Conservation (phyloP, 805 yeast genomes). For the Torulaspora quercuum region DNA sequence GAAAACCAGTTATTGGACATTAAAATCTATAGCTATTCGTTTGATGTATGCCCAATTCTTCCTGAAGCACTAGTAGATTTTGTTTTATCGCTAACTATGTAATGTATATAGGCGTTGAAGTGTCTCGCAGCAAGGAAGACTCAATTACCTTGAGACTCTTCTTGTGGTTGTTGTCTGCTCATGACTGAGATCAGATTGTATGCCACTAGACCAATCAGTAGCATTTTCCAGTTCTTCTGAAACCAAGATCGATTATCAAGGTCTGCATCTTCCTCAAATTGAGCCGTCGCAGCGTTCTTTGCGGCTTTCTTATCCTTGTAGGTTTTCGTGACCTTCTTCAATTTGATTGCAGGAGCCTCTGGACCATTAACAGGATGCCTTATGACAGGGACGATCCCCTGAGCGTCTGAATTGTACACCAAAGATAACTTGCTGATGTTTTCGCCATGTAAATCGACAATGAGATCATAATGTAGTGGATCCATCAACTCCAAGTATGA, state of each 20-base stretch:
- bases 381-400: constrained; percentile 21
- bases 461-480: constrained; percentile 28
- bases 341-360: constrained; percentile 22
- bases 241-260: constrained; percentile 24
- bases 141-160: constrained; percentile 1
- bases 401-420: constrained; percentile 13
- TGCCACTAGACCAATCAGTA: constrained; percentile 28
- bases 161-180: constrained; percentile 10
- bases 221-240: constrained; percentile 33
- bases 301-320: constrained; percentile 31
- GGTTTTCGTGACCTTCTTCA: constrained; percentile 33
- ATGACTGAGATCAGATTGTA: constrained; percentile 17
- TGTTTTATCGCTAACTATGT: no score
- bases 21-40: no score
- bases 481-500: constrained; percentile 21
- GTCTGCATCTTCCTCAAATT: constrained; percentile 24
- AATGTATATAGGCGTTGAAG: no score
- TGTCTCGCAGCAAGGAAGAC: no score
- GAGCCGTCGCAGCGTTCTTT: constrained; percentile 19
- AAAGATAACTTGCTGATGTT: constrained; percentile 24
- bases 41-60: no score
- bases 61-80: no score
- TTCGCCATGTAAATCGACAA: constrained; percentile 19
- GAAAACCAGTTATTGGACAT: no score
- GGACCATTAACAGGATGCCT: constrained; percentile 23